phyloP scores from a whole-genome alignment of 78 protist genomes.

The Chrysochromulina parva region DNA sequence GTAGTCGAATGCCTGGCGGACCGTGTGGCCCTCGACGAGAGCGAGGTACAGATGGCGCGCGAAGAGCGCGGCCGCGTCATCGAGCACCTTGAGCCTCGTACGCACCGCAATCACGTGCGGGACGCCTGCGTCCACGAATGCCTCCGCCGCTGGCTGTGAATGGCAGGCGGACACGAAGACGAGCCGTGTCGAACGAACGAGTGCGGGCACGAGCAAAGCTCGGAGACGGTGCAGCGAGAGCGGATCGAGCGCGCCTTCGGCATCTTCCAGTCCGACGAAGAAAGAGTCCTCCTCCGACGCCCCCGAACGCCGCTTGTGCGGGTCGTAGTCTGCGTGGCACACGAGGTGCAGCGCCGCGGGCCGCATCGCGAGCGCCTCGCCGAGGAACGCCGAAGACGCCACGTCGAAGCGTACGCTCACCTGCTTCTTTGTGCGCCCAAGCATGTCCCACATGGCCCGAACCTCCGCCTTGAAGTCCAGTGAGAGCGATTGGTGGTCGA shows the following conservation, averaged over 20 bases:
- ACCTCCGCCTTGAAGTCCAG: slow-evolving; percentile 25
- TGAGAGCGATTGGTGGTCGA: not conserved
- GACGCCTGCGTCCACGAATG: not conserved
- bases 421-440: not conserved
- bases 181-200: not conserved
- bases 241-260: not conserved
- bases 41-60: not conserved
- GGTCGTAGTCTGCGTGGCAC: not conserved
- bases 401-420: not conserved
- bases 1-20: not conserved
- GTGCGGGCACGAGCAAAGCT: not conserved
- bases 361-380: not conserved
- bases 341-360: not conserved
- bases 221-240: not conserved
- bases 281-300: not conserved
- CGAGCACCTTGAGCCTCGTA: not conserved
- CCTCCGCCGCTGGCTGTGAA: not conserved
- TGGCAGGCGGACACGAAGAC: not conserved
- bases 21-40: not conserved
- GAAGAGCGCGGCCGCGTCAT: slow-evolving; percentile 12
- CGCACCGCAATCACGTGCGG: not conserved
- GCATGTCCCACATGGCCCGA: not conserved
- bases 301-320: not conserved
- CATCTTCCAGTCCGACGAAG: slow-evolving; percentile 3
- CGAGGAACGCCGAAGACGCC: not conserved